Evolutionary conservation across 805 yeast genomes (phyloP).

Genomic region (Metschnikowia noctiluminum): DNA sequence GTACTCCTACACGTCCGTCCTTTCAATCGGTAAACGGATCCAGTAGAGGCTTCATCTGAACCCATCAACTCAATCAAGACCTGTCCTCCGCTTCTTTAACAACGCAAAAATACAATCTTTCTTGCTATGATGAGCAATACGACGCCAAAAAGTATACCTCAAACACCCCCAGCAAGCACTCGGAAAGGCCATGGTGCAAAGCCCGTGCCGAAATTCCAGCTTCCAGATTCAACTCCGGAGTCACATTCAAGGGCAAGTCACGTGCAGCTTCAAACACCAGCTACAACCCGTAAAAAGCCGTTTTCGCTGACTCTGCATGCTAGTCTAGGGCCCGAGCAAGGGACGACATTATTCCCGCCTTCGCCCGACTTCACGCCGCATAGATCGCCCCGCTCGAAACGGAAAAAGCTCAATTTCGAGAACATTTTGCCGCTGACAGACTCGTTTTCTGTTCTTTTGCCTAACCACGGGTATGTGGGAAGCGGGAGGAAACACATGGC

Average conservation of each 20-base stretch:
- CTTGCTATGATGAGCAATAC: conserved; percentile 1
- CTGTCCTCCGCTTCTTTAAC: neutral
- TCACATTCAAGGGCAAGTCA: neutral
- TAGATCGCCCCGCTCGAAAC: conserved; percentile 22
- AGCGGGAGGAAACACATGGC: conserved; percentile 28
- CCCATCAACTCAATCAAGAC: neutral
- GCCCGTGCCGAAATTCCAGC: conserved; percentile 8
- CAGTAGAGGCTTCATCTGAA: neutral
- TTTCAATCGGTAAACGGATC: neutral
- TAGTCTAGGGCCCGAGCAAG: neutral
- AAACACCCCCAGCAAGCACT: conserved; percentile 11
- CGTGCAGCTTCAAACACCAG: conserved; percentile 13
- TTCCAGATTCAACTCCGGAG: conserved; percentile 9
- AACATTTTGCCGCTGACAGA: conserved; percentile 11
- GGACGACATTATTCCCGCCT: conserved; percentile 17
- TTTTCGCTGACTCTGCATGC: conserved; percentile 3
- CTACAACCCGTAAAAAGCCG: conserved; percentile 3
- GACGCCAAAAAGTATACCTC: conserved; percentile 8
- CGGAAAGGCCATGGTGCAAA: conserved; percentile 2
- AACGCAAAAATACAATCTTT: neutral
- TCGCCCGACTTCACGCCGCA: conserved; percentile 36
- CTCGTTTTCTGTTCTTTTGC: conserved; percentile 27
- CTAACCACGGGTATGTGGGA: conserved; percentile 38
- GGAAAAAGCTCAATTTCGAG: conserved; percentile 18
- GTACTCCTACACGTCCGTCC: no score